Percentiles rank a stretch among this genome's conserved stretches.
Evolutionary conservation across 306 rosid species (phyloP).

Genomic region (Castanopsis chinensis): DNA sequence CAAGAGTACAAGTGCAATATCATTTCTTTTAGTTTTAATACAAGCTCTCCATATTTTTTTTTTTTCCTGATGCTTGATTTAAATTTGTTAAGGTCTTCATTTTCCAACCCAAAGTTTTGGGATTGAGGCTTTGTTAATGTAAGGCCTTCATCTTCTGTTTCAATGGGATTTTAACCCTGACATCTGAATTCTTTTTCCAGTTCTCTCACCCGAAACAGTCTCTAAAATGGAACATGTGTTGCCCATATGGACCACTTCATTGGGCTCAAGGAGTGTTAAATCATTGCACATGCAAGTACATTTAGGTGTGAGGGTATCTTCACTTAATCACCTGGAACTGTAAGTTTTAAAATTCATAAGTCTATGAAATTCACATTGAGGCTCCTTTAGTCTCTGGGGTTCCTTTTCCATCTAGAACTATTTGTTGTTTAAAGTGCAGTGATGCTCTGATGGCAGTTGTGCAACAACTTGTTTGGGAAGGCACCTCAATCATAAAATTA

Average conservation of each 20-base stretch:
- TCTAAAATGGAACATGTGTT: constrained; percentile 75
- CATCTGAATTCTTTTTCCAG: constrained; percentile 66
- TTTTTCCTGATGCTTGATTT: not conserved
- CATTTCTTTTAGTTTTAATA: too few species aligned
- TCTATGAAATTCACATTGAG: not conserved
- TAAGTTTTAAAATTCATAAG: constrained; percentile 38
- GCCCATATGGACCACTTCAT: constrained; percentile 47
- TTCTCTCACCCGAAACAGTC: constrained; percentile 83
- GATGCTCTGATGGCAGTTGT: constrained; percentile 1
- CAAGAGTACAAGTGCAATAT: too few species aligned
- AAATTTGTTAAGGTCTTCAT: not conserved
- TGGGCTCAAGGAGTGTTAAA: constrained; percentile 49
- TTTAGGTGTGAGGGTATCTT: constrained; percentile 77
- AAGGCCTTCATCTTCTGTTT: not conserved
- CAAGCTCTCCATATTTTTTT: not conserved
- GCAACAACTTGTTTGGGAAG: not conserved
- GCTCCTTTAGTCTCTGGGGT: not conserved
- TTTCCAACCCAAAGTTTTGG: too few species aligned
- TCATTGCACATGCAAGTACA: constrained; percentile 38
- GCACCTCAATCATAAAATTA: constrained; percentile 10
- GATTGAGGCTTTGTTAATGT: too few species aligned
- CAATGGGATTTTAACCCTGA: constrained; percentile 28
- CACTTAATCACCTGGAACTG: constrained; percentile 62
- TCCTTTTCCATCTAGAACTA: constrained; percentile 2
- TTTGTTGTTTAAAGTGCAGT: not conserved